Conservation (phyloP, 768 basidiomycete genomes). For the Strobilomyces confusus region DNA sequence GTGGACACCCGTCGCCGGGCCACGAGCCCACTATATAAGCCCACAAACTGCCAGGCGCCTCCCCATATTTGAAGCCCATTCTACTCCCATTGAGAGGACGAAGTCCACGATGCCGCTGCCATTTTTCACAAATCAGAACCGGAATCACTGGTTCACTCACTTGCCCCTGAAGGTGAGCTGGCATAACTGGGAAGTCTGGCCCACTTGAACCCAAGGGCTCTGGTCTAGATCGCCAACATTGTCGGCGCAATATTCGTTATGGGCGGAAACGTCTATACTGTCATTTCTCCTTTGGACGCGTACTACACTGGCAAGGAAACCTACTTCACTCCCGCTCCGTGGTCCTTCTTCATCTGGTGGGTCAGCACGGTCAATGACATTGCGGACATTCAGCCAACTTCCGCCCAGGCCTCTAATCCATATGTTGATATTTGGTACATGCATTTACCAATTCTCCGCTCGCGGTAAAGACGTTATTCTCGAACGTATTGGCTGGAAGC, state of each 20-base stretch:
- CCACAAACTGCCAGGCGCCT: constrained; percentile 10
- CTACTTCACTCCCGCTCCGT: constrained; percentile 63
- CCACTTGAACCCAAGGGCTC: constrained; percentile 4
- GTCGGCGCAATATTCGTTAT: constrained; percentile 52
- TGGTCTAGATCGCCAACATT: constrained; percentile 47
- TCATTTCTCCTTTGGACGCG: constrained; percentile 49
- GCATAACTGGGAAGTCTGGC: not conserved
- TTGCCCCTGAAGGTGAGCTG: constrained; percentile 51
- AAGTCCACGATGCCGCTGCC: constrained; percentile 22
- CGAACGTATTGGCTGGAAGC: constrained; percentile 63
- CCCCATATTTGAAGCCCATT: constrained; percentile 11
- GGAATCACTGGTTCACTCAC: constrained; percentile 42
- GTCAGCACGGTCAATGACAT: constrained; percentile 8
- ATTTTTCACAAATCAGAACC: constrained; percentile 18
- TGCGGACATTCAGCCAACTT: not conserved
- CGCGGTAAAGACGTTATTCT: constrained; percentile 54
- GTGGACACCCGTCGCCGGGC: constrained; percentile 7
- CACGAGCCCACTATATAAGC: constrained; percentile 24
- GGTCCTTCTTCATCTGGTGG: constrained; percentile 60
- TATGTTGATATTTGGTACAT: constrained; percentile 59
- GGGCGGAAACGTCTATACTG: constrained; percentile 57
- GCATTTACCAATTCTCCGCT: constrained; percentile 57
- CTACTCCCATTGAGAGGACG: constrained; percentile 5
- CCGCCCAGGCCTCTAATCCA: constrained; percentile 54
- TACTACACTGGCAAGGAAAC: constrained; percentile 53